Percentiles rank a stretch among this genome's conserved stretches.
phyloP scores from a whole-genome alignment of 805 yeast genomes.

The Trichomonascus vanleenenianus region DNA sequence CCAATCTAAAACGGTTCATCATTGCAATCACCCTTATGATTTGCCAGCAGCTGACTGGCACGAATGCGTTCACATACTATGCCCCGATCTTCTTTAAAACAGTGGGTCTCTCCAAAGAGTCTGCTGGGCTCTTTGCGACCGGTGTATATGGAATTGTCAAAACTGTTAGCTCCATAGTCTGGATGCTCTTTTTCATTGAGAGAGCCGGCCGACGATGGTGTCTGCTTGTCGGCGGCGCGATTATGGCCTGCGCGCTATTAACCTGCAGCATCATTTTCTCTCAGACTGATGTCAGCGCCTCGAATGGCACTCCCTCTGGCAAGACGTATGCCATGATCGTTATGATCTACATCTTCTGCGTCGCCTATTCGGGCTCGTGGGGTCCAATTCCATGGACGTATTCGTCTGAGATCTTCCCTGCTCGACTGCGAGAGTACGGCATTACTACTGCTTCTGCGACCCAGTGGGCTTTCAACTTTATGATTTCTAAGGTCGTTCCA shows the following conservation, averaged over 20 bases:
- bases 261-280: slow-evolving; percentile 45
- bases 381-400: slow-evolving; percentile 19
- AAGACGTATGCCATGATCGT: slow-evolving; percentile 36
- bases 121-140: slow-evolving; percentile 16
- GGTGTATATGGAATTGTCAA: slow-evolving; percentile 18
- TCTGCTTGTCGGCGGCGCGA: slow-evolving; percentile 11
- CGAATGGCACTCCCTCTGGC: slow-evolving; percentile 4
- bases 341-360: slow-evolving; percentile 53
- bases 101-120: slow-evolving; percentile 41
- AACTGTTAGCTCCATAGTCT: slow-evolving; percentile 9
- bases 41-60: slow-evolving; percentile 84
- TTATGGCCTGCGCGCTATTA: slow-evolving; percentile 37
- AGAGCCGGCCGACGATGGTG: slow-evolving; percentile 14
- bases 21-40: slow-evolving; percentile 42
- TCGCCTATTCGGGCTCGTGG: slow-evolving; percentile 36
- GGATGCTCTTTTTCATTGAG: slow-evolving; percentile 11
- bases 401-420: slow-evolving; percentile 17
- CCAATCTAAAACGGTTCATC: slow-evolving; percentile 31
- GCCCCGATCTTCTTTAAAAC: slow-evolving; percentile 73
- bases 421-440: slow-evolving; percentile 32
- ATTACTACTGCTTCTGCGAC: slow-evolving; percentile 68
- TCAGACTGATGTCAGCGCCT: slow-evolving; percentile 14
- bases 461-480: slow-evolving; percentile 43
- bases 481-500: slow-evolving; percentile 33
- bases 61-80: slow-evolving; percentile 83